Evolutionary conservation across 805 yeast genomes (phyloP), one percentile per base, ranked within the genome.

Genomic region (Teunomyces funiuensis): DNA sequence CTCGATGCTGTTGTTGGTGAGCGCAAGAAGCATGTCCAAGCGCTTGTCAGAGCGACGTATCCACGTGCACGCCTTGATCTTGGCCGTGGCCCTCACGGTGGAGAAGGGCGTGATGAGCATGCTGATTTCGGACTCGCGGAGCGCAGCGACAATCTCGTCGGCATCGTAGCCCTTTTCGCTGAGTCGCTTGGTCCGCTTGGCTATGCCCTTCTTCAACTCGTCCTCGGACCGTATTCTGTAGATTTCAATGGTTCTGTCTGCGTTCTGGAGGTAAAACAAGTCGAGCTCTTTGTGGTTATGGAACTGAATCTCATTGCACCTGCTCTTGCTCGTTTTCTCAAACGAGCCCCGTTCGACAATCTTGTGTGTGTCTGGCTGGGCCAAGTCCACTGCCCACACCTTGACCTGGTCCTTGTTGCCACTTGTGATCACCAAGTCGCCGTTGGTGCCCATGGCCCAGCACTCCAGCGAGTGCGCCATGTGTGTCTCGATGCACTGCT

Each of bases 401-500:
- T 87, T 88, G 23, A 87, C 74, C 58, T 88, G 95, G 49, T 85
- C 82, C 49, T 87, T 89, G 54, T 80, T 77, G 33, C 96, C 90
- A 20, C 85, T 75, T 1, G 97, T 89, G 15, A 89, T 63, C 20
- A 77, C 66, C 40, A 82, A 48, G 33, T 58, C 63, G 17, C 62
- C 63, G 23, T 68, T 60, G 7, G 61, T 58, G 3, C 79, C 85
- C 54, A 89, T 61, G 2, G 86, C 71, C 98, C 98, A 93, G 66
- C 97, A 88, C 62, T 93, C 98, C 44, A 91, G 90, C 16, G 85
- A 74, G 59, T 88, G 96, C 0, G 97, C 96, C 46, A 89, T 81
- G 59, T 90, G 97, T 1, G 98, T 90, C 60, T 93, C 99, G 4
- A 89, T 71, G 64, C 97, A 88, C 60, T 88, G 95, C 58, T 86